Evolutionary conservation across 768 basidiomycete species (phyloP), one percentile per base, ranked within the genome.

Genomic region (Rhodosporidiobolus odoratus): DNA sequence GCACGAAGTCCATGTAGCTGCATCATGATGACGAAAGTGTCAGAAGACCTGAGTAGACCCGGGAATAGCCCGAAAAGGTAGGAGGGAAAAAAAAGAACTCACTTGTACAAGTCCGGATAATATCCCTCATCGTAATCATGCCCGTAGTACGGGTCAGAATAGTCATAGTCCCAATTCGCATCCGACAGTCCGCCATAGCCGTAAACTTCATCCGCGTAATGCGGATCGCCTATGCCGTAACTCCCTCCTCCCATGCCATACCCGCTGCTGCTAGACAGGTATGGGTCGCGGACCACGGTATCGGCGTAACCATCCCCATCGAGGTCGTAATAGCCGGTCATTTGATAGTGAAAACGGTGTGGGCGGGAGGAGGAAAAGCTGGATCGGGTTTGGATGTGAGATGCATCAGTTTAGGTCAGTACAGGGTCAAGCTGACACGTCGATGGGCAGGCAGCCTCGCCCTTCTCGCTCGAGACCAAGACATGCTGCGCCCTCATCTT

Each of bases 291-390:
- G 23, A 58, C 25, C 25, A n/a, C 47, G 15, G 61, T 37, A 27
- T 63, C 62, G 62, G 10, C 19, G 38, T 7, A 35, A 53, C 62
- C 62, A 53, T 64, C 53, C 38, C 41, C 41, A 25, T 64, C 62
- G 53, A 56, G 53, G 62, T 64, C 57, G 57, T 58, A 58, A n/a
- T n/a, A n/a, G n/a, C n/a, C n/a, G n/a, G n/a, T n/a, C n/a, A n/a
- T n/a, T n/a, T n/a, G n/a, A n/a, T n/a, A n/a, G n/a, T n/a, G n/a
- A n/a, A n/a, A n/a, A n/a, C n/a, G n/a, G n/a, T n/a, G n/a, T n/a
- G n/a, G n/a, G n/a, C n/a, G n/a, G n/a, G n/a, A n/a, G n/a, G n/a
- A n/a, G n/a, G n/a, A n/a, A n/a, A n/a, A n/a, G n/a, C n/a, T n/a
- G n/a, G n/a, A n/a, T n/a, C n/a, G n/a, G n/a, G n/a, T n/a, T n/a